Base-by-base conservation (phyloP, 192 early-diverging fungal species). In the Rhizophagus clarus region DNA sequence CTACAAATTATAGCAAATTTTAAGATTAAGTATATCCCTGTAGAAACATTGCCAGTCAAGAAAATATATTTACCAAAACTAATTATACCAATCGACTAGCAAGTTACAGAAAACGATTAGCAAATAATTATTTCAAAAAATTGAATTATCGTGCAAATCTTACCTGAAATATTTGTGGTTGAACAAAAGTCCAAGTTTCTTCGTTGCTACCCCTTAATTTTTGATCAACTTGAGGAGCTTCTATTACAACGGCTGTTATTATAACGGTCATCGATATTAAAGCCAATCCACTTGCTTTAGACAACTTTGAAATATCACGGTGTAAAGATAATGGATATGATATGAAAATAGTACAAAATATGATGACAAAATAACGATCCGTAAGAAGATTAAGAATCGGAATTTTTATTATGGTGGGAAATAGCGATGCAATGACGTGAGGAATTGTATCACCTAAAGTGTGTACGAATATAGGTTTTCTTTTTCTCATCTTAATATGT, bases 241-340 rank as follows among this genome's bases (percentile, higher is more conserved):
- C 94, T 11, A 93, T 84, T 1, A 90, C 69, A 26, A 95, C 93
- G 1, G 90, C 83, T n/a, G 92, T 80, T 24, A 93, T 92, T 66
- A 96, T 91, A 24, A 96, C 89, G 34, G 92, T 85, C 81, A 97
- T 95, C 6, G 94, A 93, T 45, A 91, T 87, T 45, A 98, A 88
- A 1, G 96, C 95, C 64, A 97, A 87, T 14, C 93, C 93, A 69
- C 93, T 95, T 47, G 94, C 95, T 81, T 97, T 97, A 49, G 96
- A 93, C 79, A 98, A 84, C 72, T 94, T 93, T 34, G 94, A 91
- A 9, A 98, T 93, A 79, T 98, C 95, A 11, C 96, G 86, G 80
- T 96, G 94, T 49, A 96, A 80, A 15, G 95, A 95, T 32, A 98
- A 84, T 24, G 96, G 96, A 64, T 94, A 94, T 8, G 95, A 95